Evolutionary conservation across 768 basidiomycete genomes (phyloP), one percentile per base, ranked within the genome.

Genomic region (Tremella yokohamensis): DNA sequence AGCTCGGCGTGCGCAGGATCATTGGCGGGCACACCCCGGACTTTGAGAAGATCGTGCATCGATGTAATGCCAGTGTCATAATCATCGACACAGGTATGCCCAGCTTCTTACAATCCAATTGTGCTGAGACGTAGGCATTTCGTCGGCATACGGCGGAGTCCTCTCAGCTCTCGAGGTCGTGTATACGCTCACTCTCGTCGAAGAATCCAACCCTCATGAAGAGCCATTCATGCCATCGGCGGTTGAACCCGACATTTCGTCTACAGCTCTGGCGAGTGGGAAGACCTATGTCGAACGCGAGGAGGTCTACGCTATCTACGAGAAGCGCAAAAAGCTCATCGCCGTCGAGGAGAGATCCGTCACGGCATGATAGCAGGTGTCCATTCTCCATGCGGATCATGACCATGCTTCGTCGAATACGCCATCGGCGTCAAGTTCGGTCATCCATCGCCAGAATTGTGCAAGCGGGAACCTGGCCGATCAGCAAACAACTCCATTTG

Each of bases 11-110:
- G 24, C 79, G 89, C 58, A 80, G 90, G 65, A 83, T 99, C 45
- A 92, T 96, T n/a, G 75, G 75, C 45, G 94, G 94, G 0, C 96
- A 98, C 75, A 98, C 96, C 0, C 94, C 96, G 1, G 82, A 93
- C 73, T 90, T 96, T 65, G 81, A 89, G 82, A 84, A 83, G 63
- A 93, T 97, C 49, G 84, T 88, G 2, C 84, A 88, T 4, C 80
- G 92, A 57, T 99, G 96, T 72, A 81, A 84, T 39, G 92, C 90
- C n/a, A 91, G 88, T 67, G 84, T 97, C 44, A 86, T 98, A 65
- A 88, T 98, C 60, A 97, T 99, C 51, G 94, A 99, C 72, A 98
- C 94, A 0, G 91, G 89, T 85, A 49, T 50, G 77, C 61, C 25
- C 44, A 22, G 3, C 19, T 16, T 40, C 15, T 7, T 38, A 19